Evolutionary conservation across 768 basidiomycete genomes (phyloP).

Genomic region (Tricholoma matsutake): DNA sequence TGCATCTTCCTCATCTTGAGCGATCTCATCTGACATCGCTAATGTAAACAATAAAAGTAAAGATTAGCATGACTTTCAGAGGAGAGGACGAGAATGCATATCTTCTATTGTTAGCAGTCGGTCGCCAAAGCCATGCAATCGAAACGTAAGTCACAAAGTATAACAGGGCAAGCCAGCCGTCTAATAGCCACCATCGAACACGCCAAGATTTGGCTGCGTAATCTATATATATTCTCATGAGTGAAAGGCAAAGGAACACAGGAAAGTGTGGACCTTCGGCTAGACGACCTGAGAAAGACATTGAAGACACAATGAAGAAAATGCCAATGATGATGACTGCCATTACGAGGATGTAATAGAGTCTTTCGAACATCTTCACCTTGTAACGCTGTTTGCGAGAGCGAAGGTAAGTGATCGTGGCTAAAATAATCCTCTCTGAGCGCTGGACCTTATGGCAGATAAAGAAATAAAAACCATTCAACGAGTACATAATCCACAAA

Average conservation of each 20-base stretch:
- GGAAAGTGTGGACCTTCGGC: slow-evolving; percentile 66
- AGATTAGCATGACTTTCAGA: slow-evolving; percentile 19
- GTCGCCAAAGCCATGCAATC: slow-evolving; percentile 92
- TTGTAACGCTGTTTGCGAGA: slow-evolving; percentile 87
- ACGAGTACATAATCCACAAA: slow-evolving; percentile 90
- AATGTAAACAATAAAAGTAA: slow-evolving; percentile 51
- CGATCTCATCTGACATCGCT: slow-evolving; percentile 94
- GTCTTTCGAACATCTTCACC: slow-evolving; percentile 80
- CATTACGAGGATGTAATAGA: slow-evolving; percentile 82
- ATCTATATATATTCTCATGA: slow-evolving; percentile 42
- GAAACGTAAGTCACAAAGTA: slow-evolving; percentile 78
- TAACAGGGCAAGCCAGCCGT: slow-evolving; percentile 89
- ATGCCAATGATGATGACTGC: slow-evolving; percentile 78
- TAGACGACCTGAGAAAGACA: slow-evolving; percentile 87
- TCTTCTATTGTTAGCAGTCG: slow-evolving; percentile 86
- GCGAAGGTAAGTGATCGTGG: slow-evolving; percentile 83
- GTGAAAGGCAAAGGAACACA: slow-evolving; percentile 6
- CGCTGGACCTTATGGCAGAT: not conserved
- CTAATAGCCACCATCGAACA: slow-evolving; percentile 92
- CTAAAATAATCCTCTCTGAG: slow-evolving; percentile 33
- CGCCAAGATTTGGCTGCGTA: slow-evolving; percentile 91
- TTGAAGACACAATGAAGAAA: slow-evolving; percentile 91
- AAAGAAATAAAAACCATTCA: slow-evolving; percentile 66
- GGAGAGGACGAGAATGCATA: slow-evolving; percentile 38
- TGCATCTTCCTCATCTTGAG: slow-evolving; percentile 91